Evolutionary conservation across 108 stramenopile species (phyloP).

Genomic region (Nitzschia inconspicua): DNA sequence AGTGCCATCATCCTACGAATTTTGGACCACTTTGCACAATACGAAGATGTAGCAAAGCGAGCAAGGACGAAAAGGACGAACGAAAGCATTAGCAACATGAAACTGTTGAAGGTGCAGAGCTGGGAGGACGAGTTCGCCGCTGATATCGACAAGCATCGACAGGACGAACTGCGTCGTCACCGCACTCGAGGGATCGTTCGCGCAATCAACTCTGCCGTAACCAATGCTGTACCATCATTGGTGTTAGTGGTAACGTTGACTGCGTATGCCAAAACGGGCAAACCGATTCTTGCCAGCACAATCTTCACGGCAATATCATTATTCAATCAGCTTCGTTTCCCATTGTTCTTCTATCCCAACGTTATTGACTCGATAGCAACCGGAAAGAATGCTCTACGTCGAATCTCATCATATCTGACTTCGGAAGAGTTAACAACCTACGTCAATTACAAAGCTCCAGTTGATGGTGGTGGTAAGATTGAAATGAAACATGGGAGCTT

Average conservation of each 20-base stretch:
- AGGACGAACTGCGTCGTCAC: conserved; percentile 57
- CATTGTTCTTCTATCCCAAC: conserved; percentile 87
- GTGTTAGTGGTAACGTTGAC: conserved; percentile 71
- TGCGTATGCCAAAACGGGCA: conserved; percentile 58
- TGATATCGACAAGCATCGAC: conserved; percentile 48
- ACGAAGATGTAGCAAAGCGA: conserved; percentile 73
- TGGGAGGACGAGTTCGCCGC: conserved; percentile 68
- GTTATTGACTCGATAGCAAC: conserved; percentile 71
- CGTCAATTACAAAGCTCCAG: conserved; percentile 34
- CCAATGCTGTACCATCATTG: conserved; percentile 65
- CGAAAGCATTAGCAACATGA: conserved; percentile 78
- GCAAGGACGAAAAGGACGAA: conserved; percentile 69
- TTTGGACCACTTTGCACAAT: conserved; percentile 47
- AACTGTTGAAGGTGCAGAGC: conserved; percentile 66
- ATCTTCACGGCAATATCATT: conserved; percentile 92
- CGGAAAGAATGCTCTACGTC: conserved; percentile 59
- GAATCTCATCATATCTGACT: conserved; percentile 62
- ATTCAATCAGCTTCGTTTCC: conserved; percentile 91
- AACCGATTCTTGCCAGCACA: conserved; percentile 67
- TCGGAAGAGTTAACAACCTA: conserved; percentile 65
- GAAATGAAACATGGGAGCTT: conserved; percentile 72
- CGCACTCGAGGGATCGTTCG: conserved; percentile 50
- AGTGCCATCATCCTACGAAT: conserved; percentile 61
- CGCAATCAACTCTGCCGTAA: conserved; percentile 67
- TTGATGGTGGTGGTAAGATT: conserved; percentile 54